Evolutionary conservation across 116 monocot genomes (phyloP), one percentile per base, ranked within the genome.

Genomic region (Posidonia oceanica): DNA sequence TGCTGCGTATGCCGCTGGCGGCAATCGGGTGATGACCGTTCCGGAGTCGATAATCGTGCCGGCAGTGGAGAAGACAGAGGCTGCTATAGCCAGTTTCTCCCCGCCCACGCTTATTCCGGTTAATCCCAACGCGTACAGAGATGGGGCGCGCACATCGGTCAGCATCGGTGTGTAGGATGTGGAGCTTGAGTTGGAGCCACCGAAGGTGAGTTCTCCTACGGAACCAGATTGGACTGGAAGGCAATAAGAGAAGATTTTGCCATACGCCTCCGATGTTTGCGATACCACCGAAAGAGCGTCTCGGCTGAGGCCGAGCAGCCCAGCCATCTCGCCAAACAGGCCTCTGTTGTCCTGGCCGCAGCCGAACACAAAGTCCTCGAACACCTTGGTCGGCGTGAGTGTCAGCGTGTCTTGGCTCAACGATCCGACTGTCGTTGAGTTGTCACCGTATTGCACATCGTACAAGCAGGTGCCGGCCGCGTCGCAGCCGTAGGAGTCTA

Each of bases 341-440:
- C 88, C 88, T 4, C 20, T 15, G 76, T 88, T 84, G 16, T 75
- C 39, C 41, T 73, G 69, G 59, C 93, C 86, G 72, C 93, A 93
- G 0, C 89, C 86, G 71, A 83, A 86, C 18, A 82, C 51, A 68
- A 89, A 89, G 14, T 64, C 71, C 3, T 59, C 36, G 4, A 93
- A 70, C 8, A 58, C 36, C 23, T 61, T 48, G 14, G 51, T 15
- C 12, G 70, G 21, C 10, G 71, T 12, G 14, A 86, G 12, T 6
- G 77, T 82, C 8, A 86, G 69, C 6, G 18, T 68, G 66, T 86
- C 82, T 29, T 68, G 37, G 15, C 6, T 59, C 29, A 82, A 64
- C 52, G 52, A 10, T 3, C 82, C 85, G 52, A 68, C 52, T 0
- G 79, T 74, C 15, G 12, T 5, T 1, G 82, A 77, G 15, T 41